Evolutionary conservation across 441 rosid species (phyloP).

Genomic region (Mallotus japonicus): DNA sequence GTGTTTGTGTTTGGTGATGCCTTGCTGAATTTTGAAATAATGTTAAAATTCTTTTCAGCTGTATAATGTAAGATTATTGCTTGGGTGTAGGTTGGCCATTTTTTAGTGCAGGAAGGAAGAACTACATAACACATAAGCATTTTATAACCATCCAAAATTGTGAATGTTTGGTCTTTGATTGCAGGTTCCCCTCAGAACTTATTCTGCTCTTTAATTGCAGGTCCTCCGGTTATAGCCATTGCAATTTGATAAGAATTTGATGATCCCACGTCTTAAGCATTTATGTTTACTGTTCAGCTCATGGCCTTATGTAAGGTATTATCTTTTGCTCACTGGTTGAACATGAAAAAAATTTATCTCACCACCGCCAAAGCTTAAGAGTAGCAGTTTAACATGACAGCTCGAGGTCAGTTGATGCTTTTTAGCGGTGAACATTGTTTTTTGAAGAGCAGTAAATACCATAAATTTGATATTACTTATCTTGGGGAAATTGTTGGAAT

Average conservation of each 20-base stretch:
- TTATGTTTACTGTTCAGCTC: background rate
- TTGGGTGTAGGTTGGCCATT: conserved; percentile 20
- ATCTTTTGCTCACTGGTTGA: background rate
- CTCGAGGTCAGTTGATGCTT: background rate
- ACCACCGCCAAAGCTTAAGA: background rate
- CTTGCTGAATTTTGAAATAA: conserved; percentile 6
- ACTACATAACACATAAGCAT: too few species aligned
- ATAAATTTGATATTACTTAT: background rate
- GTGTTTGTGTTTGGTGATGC: background rate
- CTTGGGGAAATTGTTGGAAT: background rate
- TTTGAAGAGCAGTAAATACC: background rate
- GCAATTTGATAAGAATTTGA: conserved; percentile 1
- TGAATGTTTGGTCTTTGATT: background rate
- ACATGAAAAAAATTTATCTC: background rate
- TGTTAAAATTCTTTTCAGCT: too few species aligned
- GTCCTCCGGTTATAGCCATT: background rate
- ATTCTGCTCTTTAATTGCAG: conserved; percentile 14
- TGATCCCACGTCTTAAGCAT: background rate
- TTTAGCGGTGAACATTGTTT: background rate
- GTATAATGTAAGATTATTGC: conserved; percentile 5
- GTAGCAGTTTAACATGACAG: background rate
- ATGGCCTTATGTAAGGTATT: background rate
- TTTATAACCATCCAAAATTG: background rate
- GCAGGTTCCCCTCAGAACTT: background rate
- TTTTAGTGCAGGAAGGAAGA: background rate